Evolutionary conservation across 441 rosid species (phyloP).

Genomic region (Gossypium lobatum): DNA sequence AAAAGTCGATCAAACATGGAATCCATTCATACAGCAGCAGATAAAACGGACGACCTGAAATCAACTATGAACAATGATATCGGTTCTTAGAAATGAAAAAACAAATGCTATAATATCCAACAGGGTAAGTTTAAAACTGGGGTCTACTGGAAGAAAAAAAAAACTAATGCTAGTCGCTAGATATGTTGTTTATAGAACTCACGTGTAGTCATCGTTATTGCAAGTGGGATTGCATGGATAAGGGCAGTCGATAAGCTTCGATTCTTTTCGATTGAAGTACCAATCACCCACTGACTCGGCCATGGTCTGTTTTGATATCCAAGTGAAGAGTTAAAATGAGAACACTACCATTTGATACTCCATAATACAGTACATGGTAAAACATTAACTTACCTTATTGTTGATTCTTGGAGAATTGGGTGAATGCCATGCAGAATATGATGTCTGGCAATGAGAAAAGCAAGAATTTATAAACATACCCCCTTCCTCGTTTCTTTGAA

Average conservation of each 20-base stretch:
- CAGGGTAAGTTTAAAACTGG: not conserved
- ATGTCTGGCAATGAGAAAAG: conserved; percentile 74
- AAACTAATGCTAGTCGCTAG: not conserved
- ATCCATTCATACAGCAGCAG: not conserved
- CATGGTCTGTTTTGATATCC: conserved; percentile 51
- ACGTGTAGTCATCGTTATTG: conserved; percentile 52
- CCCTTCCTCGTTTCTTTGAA: conserved; percentile 40
- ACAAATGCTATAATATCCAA: not conserved
- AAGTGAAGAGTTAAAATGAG: not conserved
- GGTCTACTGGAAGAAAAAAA: not conserved
- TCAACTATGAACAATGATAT: not conserved
- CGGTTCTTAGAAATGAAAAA: too few relatives aligned
- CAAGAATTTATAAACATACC: conserved; percentile 86
- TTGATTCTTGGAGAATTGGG: conserved; percentile 57
- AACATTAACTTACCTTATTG: conserved; percentile 40
- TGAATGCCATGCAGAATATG: conserved; percentile 55
- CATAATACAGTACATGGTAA: not conserved
- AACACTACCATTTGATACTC: conserved; percentile 9
- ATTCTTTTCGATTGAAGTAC: conserved; percentile 56
- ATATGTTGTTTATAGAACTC: conserved; percentile 16
- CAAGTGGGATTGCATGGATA: conserved; percentile 94
- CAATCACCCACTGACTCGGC: conserved; percentile 88
- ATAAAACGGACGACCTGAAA: not conserved
- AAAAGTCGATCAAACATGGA: not conserved
- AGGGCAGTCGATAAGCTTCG: conserved; percentile 71